Conservation (phyloP, 192 early-diverging fungal genomes). For the Ambispora gerdemannii region DNA sequence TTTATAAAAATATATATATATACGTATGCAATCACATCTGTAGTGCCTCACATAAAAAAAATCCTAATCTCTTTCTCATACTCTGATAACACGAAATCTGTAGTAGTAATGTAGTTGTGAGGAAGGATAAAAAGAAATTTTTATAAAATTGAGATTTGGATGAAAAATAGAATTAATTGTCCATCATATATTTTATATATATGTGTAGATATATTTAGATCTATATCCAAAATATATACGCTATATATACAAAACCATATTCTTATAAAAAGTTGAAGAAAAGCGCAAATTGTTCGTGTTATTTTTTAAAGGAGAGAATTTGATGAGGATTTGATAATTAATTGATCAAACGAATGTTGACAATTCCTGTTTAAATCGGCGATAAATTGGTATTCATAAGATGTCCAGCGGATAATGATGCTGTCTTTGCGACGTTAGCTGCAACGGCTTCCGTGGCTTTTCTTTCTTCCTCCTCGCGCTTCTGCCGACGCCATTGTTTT, state of each 20-base stretch:
- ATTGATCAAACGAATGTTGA: neutral
- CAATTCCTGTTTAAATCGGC: neutral
- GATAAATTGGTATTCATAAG: neutral
- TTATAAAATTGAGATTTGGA: neutral
- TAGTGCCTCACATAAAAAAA: neutral
- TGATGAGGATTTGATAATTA: neutral
- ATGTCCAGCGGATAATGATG: neutral
- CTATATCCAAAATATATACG: neutral
- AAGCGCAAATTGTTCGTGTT: neutral
- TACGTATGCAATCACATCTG: no score
- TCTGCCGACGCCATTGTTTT: conserved; percentile 55
- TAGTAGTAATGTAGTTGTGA: neutral
- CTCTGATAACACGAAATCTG: neutral
- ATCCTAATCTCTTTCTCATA: neutral
- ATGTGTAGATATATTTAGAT: neutral
- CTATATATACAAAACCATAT: no score
- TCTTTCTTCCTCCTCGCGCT: conserved; percentile 47
- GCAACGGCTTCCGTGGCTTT: conserved; percentile 40
- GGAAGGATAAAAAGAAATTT: neutral
- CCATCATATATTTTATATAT: neutral
- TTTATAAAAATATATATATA: no score
- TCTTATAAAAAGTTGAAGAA: neutral
- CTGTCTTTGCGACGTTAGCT: conserved; percentile 35
- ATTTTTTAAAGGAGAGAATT: no score
- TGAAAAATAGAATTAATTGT: neutral